Evolutionary conservation across 202 grass and related monocot species (phyloP).

Genomic region (Cymbopogon flexuosus): DNA sequence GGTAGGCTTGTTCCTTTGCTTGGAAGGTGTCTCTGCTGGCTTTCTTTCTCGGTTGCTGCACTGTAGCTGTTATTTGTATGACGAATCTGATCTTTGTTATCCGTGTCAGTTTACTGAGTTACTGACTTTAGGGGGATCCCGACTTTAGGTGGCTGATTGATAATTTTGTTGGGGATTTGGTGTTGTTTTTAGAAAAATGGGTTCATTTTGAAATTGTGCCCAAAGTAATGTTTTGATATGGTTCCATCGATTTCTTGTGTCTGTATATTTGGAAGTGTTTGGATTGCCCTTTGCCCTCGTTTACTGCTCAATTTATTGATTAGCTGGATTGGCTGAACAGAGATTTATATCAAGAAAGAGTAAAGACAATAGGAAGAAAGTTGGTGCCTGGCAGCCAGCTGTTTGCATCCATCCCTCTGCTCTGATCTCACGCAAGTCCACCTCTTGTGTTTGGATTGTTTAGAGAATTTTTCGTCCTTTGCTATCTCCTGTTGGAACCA

Average conservation of each 20-base stretch:
- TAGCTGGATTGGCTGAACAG: conserved; percentile 7
- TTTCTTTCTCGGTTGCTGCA: conserved; percentile 5
- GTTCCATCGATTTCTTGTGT: background rate
- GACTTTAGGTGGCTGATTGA: background rate
- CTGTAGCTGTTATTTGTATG: background rate
- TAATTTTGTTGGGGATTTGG: conserved; percentile 6
- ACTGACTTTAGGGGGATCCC: background rate
- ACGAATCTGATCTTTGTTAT: background rate
- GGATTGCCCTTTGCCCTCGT: background rate
- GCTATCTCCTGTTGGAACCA: background rate
- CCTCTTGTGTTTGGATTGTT: background rate
- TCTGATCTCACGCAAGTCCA: background rate
- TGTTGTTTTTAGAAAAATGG: background rate
- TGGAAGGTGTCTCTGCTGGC: background rate
- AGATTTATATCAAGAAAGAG: background rate
- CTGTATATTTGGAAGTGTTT: background rate
- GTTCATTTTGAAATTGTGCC: background rate
- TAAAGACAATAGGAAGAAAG: background rate
- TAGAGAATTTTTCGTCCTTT: background rate
- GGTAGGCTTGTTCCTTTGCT: conserved; percentile 16
- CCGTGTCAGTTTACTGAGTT: no score
- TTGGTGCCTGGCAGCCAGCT: background rate
- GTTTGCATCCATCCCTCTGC: background rate
- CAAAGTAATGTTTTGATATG: background rate
- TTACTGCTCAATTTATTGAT: background rate